Evolutionary conservation across 148 eudicot genomes (phyloP).

Genomic region (Spergularia marina): DNA sequence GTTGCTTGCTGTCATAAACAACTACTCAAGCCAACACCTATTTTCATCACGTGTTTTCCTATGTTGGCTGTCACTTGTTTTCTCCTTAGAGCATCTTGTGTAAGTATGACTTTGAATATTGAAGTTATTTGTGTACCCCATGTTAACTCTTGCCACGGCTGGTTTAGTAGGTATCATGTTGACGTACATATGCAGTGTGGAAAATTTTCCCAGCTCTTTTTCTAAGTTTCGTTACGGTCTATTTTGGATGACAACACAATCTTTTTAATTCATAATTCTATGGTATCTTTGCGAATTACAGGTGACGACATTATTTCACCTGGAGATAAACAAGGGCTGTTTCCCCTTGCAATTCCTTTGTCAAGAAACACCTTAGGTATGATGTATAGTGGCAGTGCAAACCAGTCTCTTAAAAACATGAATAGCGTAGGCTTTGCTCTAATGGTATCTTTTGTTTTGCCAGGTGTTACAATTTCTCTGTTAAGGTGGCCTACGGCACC

Average conservation of each 20-base stretch:
- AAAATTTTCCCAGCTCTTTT: too few species aligned
- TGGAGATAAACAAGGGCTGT: conserved; percentile 73
- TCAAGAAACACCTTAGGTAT: conserved; percentile 64
- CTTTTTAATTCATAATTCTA: neutral
- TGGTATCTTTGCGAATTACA: conserved; percentile 22
- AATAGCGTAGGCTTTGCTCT: conserved; percentile 5
- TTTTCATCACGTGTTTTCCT: too few species aligned
- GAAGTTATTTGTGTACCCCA: too few species aligned
- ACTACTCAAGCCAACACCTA: too few species aligned
- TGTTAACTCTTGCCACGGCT: too few species aligned
- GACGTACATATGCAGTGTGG: too few species aligned
- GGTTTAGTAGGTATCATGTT: too few species aligned
- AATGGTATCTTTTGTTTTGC: conserved; percentile 16
- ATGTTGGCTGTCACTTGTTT: too few species aligned
- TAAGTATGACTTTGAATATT: too few species aligned
- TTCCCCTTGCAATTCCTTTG: conserved; percentile 87
- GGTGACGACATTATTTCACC: conserved; percentile 80
- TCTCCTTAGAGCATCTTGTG: too few species aligned
- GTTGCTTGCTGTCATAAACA: too few species aligned
- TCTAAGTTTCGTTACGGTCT: neutral
- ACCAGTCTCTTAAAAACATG: neutral
- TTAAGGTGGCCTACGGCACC: conserved; percentile 99
- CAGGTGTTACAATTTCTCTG: conserved; percentile 71
- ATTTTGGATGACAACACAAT: neutral
- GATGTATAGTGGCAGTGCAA: neutral